Conservation (phyloP, 805 yeast species). For the Komagataella ulmi region DNA sequence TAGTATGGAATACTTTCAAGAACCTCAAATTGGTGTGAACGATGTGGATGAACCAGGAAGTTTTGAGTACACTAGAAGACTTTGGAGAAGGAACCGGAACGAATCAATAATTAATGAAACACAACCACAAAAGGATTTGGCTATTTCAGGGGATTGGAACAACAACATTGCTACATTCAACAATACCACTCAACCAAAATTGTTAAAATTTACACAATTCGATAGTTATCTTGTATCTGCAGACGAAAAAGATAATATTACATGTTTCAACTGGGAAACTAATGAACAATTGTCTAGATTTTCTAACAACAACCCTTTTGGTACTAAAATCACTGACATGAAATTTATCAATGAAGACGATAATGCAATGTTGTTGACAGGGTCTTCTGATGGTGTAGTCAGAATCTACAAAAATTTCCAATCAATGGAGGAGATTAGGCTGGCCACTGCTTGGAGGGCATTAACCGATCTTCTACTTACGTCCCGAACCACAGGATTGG, state of each 20-base stretch:
- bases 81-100: slow-evolving; percentile 87
- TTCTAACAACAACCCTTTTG: slow-evolving; percentile 74
- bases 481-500: slow-evolving; percentile 69
- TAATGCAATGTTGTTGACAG: slow-evolving; percentile 68
- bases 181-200: slow-evolving; percentile 69
- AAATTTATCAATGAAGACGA: slow-evolving; percentile 90
- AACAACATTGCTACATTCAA: slow-evolving; percentile 42
- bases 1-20: slow-evolving; percentile 86
- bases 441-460: slow-evolving; percentile 88
- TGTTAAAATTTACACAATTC: slow-evolving; percentile 77
- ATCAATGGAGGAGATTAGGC: slow-evolving; percentile 34
- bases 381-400: slow-evolving; percentile 91
- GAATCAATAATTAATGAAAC: slow-evolving; percentile 80
- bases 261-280: slow-evolving; percentile 81
- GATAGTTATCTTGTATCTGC: slow-evolving; percentile 70
- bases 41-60: slow-evolving; percentile 92
- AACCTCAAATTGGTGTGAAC: slow-evolving; percentile 80
- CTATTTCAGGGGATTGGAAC: slow-evolving; percentile 81
- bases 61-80: slow-evolving; percentile 61
- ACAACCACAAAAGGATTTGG: slow-evolving; percentile 76
- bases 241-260: slow-evolving; percentile 73
- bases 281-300: slow-evolving; percentile 50
- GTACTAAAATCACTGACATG: slow-evolving; percentile 79
- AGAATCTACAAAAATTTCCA: slow-evolving; percentile 73
- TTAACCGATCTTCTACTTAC: slow-evolving; percentile 73